phyloP scores from a whole-genome alignment of 257 asterid genomes.

The Scutellaria baicalensis region DNA sequence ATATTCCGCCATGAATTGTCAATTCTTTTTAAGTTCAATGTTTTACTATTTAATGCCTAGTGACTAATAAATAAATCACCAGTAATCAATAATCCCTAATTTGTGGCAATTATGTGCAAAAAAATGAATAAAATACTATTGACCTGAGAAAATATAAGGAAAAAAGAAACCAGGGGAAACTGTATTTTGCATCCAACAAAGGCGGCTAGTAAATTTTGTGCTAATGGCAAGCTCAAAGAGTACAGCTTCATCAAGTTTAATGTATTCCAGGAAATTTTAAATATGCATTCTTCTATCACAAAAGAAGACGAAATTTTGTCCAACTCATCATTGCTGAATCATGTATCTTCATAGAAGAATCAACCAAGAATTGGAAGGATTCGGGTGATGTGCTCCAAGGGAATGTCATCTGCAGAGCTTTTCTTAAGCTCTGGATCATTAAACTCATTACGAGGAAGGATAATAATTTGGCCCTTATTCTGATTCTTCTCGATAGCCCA shows the following conservation, averaged over 20 bases:
- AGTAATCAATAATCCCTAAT: too few relatives aligned
- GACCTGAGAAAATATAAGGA: too few relatives aligned
- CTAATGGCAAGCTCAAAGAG: background rate
- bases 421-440: slow-evolving; percentile 81
- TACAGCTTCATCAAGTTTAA: background rate
- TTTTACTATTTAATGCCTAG: too few relatives aligned
- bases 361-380: slow-evolving; percentile 79
- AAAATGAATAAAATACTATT: too few relatives aligned
- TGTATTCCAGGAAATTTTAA: background rate
- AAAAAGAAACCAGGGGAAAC: too few relatives aligned
- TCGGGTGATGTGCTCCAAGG: slow-evolving; percentile 61
- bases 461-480: slow-evolving; percentile 48
- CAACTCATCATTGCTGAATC: background rate
- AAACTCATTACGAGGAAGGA: slow-evolving; percentile 60
- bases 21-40: too few relatives aligned
- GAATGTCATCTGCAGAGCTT: slow-evolving; percentile 47
- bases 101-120: too few relatives aligned
- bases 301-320: background rate
- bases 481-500: slow-evolving; percentile 64
- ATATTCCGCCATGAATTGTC: too few relatives aligned
- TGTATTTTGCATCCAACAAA: too few relatives aligned
- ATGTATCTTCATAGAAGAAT: background rate
- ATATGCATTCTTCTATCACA: background rate
- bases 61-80: too few relatives aligned
- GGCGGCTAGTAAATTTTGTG: too few relatives aligned